Evolutionary conservation across 2,329 filamentous ascomycete genomes (phyloP).

Genomic region (Rugonectria rugulosa): DNA sequence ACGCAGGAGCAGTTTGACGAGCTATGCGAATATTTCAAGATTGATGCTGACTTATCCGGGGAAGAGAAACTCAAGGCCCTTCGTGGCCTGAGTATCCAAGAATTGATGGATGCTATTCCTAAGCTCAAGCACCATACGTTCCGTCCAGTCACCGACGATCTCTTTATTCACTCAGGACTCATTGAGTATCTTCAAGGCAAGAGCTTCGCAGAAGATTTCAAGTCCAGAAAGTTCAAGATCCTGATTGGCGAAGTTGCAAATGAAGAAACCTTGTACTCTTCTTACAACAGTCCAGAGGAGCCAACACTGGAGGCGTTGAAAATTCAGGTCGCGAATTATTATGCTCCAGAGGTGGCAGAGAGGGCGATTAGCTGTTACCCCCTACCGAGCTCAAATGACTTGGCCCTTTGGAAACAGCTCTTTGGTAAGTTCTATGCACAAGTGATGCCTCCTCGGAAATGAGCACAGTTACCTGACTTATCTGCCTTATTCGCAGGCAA

Average conservation of each 20-base stretch:
- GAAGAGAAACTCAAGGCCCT: background rate
- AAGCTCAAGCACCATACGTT: conserved; percentile 4
- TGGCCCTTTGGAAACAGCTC: too few species aligned
- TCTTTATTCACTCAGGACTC: background rate
- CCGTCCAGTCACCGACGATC: conserved; percentile 1
- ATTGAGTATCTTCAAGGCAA: background rate
- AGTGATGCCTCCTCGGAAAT: too few species aligned
- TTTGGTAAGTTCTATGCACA: too few species aligned
- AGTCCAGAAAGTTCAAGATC: background rate
- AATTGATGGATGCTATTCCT: too few species aligned
- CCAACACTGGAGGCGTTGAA: background rate
- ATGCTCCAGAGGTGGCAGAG: too few species aligned
- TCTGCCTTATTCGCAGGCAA: background rate
- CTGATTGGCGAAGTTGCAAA: conserved; percentile 1
- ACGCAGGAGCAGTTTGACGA: conserved; percentile 3
- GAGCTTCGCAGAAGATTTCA: background rate
- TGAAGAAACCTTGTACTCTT: background rate
- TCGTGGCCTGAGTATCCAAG: background rate
- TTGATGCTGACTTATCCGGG: background rate
- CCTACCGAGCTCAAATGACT: background rate
- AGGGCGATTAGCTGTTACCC: too few species aligned
- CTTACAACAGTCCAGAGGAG: background rate
- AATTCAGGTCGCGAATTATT: conserved; percentile 3
- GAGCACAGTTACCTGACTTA: background rate
- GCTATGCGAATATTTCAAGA: conserved; percentile 1